Conservation (phyloP, 352 stramenopile species). For the Globisporangium acanthophoron region DNA sequence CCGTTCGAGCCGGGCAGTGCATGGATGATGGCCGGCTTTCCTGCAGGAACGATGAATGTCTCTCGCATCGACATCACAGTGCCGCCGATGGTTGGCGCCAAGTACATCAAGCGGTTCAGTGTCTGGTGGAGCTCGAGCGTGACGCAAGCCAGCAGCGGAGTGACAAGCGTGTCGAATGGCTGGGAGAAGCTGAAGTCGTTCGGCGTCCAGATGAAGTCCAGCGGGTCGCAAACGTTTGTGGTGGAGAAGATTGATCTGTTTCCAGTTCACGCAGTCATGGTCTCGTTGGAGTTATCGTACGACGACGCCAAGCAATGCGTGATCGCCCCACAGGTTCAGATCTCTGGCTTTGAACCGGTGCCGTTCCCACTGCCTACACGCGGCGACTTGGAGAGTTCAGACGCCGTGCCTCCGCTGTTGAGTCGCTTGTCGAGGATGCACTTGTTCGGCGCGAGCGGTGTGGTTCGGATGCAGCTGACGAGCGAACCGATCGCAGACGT, state of each 20-base stretch:
- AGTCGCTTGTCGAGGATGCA: slow-evolving; percentile 62
- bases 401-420: slow-evolving; percentile 25
- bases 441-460: slow-evolving; percentile 21
- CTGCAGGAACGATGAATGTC: slow-evolving; percentile 20
- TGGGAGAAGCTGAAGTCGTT: slow-evolving; percentile 34
- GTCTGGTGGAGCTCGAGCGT: slow-evolving; percentile 36
- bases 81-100: slow-evolving; percentile 30
- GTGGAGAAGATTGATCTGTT: slow-evolving; percentile 22
- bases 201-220: slow-evolving; percentile 40
- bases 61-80: slow-evolving; percentile 34
- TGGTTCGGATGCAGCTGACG: slow-evolving; percentile 33
- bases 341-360: slow-evolving; percentile 31
- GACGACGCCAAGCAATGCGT: slow-evolving; percentile 38
- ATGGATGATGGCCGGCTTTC: slow-evolving; percentile 55
- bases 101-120: slow-evolving; percentile 41
- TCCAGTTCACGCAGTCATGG: slow-evolving; percentile 21
- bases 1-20: slow-evolving; percentile 33
- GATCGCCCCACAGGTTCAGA: slow-evolving; percentile 23
- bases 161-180: slow-evolving; percentile 17
- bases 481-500: slow-evolving; percentile 55
- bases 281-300: slow-evolving; percentile 54
- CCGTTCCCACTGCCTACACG: slow-evolving; percentile 42
- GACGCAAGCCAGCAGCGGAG: slow-evolving; percentile 9
- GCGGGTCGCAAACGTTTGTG: slow-evolving; percentile 26
- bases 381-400: slow-evolving; percentile 27